Evolutionary conservation across 495 filamentous ascomycete species (phyloP), one percentile per base, ranked within the genome.

Genomic region (Tuber brumale): DNA sequence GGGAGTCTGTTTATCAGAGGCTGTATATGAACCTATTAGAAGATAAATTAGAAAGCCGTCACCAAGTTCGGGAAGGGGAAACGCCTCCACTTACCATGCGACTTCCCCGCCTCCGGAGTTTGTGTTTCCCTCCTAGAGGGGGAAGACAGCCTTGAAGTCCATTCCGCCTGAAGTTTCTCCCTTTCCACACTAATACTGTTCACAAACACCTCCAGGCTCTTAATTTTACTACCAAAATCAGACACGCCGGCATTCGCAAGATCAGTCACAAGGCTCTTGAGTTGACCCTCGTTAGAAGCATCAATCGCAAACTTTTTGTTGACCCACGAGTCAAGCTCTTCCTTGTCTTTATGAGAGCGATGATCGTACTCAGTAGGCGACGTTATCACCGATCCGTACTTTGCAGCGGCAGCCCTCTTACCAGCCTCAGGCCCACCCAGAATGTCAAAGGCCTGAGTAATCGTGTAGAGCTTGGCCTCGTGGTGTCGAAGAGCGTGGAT

Each of bases 121-220:
- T 73, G 70, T 12, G 69, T 31, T 70, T 72, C 70, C 57, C 78
- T 73, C 35, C 70, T 76, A 3, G 57, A 66, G 27, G 57, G 27
- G 31, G 46, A 19, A 43, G 78, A 79, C 44, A 79, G 35, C 57
- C 72, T 75, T n/a, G 78, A 70, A 7, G 72, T 66, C 80, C 80
- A 82, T 69, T 81, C 80, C 6, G 43, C 69, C 43, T 82, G 79
- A n/a, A 76, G 80, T 19, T 41, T 70, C 57, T 79, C 70, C 42
- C 80, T 81, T 48, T 81, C 80, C 31, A 70, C 37, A n/a, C 77
- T 74, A 70, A 82, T 81, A 23, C 73, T 70, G 37, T 76, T 75
- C 46, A 82, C 69, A 31, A 82, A 81, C 31, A 72, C 74, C 71
- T 82, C 72, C 35, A 82, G 43, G 21, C 75, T 75, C n/a, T 81